Evolutionary conservation across 177 flowering plant genomes (phyloP), one percentile per base, ranked within the genome.

Genomic region (Vitis hybrid): DNA sequence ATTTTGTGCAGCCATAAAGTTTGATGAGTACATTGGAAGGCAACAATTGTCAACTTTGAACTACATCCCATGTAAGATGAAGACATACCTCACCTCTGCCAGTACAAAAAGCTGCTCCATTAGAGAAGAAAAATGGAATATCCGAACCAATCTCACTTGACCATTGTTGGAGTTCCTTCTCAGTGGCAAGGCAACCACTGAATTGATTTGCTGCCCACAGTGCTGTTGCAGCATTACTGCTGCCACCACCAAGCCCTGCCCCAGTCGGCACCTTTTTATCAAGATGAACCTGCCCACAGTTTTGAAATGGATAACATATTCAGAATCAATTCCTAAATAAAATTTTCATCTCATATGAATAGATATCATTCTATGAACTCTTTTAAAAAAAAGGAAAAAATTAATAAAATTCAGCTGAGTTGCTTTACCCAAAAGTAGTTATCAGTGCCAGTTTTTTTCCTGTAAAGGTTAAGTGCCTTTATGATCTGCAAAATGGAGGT

Each of bases 171-270:
- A 95, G 97, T 56, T 95, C 96, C 77, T 89, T 86, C 76, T 93
- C 98, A 53, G 90, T 78, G n/a, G 91, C 97, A 80, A 80, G 70
- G 81, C 89, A 70, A 57, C 90, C 88, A 74, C 72, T 90, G 65
- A 95, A 90, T 73, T 91, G 98, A 80, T 95, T 95, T 68, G 97
- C 98, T 56, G 99, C 99, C 99, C 99, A 95, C 52, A 95, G 76
- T 60, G 99, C 94, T 70, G 99, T 95, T 33, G 97, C 99, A 72
- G 99, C 99, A 86, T 95, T 95, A 69, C 99, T 88, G 75, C 98
- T 95, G 61, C 99, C 99, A 71, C 99, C 99, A 61, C 99, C 99
- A 71, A 93, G 96, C 61, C 99, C 99, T 10, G 99, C 99, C 33
- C 98, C 98, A 57, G 93, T 89, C 29, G 99, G 99, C 69, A 93